Evolutionary conservation across 345 rosid species (phyloP), one percentile per base, ranked within the genome.

Genomic region (Eucalyptus curtisii): DNA sequence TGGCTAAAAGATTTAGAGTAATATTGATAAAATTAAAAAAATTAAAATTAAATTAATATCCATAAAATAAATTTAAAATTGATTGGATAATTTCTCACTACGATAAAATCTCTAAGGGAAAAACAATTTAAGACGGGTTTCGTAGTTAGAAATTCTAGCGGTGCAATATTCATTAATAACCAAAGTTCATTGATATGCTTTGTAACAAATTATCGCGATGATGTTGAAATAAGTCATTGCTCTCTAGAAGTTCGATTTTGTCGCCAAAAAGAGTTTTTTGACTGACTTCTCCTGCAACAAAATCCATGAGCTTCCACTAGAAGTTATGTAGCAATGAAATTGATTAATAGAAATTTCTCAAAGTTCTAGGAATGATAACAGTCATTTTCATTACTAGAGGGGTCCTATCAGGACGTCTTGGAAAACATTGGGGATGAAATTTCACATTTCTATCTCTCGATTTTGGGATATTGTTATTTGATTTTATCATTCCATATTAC

Each of bases 1-100:
- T 61, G 15, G 33, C 0, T 5, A 6, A 6, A 27, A 13, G 1
- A 1, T 27, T 6, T 61, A 13, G 4, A 3, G 0, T 13, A 30
- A 6, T 30, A 61, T 30, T 6, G 8, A 30, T 27, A 61, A 59
- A 61, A 6, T 5, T 3, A 2, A 24, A 5, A 57, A 59, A 2
- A 1, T 57, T 25, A 11, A 8, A 25, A 25, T 5, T 3, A 12
- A 25, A 27, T 25, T 59, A 1, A 27, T 27, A 55, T 12, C 1
- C 6, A 12, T 12, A 25, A 27, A 27, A 59, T 11, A 3, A 27
- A 30, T 59, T 3, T 27, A 59, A 1, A 13, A 27, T 13, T 3
- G 7, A 61, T 61, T 5, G 68, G 17, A 30, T 1, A 61, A 2
- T 61, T 61, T 61, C 15, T 6, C 31, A 11, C 4, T 27, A 30